phyloP scores from a whole-genome alignment of 2,329 filamentous ascomycete genomes.

The Dendrostoma leiphaemia region DNA sequence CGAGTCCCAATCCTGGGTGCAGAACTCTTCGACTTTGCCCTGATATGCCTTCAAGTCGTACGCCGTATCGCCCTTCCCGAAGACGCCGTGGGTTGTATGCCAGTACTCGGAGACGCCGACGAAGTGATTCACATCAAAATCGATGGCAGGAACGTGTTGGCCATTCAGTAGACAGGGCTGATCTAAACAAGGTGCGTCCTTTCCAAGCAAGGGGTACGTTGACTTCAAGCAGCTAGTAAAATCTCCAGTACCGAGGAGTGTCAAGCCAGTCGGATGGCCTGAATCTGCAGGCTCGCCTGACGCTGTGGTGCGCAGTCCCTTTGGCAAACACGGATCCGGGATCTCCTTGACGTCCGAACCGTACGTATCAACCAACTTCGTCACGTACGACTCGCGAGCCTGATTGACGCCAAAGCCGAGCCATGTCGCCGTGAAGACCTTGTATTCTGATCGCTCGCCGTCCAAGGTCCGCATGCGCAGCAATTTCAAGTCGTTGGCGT shows the following conservation, averaged over 20 bases:
- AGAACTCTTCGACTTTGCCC: conserved; percentile 79
- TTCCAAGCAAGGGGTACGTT: conserved; percentile 84
- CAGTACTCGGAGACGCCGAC: conserved; percentile 98
- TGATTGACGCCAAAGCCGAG: conserved; percentile 96
- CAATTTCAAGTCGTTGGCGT: conserved; percentile 84
- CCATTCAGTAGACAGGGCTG: conserved; percentile 87
- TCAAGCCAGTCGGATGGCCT: conserved; percentile 36
- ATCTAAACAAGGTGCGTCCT: conserved; percentile 80
- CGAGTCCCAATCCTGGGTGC: conserved; percentile 74
- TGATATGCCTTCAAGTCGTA: conserved; percentile 94
- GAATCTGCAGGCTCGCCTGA: conserved; percentile 57
- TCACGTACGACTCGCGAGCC: conserved; percentile 81
- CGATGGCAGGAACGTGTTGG: conserved; percentile 89
- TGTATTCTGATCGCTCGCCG: conserved; percentile 75
- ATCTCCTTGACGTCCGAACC: conserved; percentile 61
- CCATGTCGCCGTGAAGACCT: conserved; percentile 95
- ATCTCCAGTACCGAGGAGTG: conserved; percentile 76
- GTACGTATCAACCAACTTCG: conserved; percentile 68
- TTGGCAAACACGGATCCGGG: conserved; percentile 87
- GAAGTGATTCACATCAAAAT: conserved; percentile 97
- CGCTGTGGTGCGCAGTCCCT: conserved; percentile 70
- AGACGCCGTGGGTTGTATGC: conserved; percentile 96
- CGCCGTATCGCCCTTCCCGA: conserved; percentile 73
- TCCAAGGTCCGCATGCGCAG: conserved; percentile 81
- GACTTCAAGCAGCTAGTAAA: conserved; percentile 82